Conservation (phyloP, 1,284 basidiomycete genomes). For the Trametes polyzona region DNA sequence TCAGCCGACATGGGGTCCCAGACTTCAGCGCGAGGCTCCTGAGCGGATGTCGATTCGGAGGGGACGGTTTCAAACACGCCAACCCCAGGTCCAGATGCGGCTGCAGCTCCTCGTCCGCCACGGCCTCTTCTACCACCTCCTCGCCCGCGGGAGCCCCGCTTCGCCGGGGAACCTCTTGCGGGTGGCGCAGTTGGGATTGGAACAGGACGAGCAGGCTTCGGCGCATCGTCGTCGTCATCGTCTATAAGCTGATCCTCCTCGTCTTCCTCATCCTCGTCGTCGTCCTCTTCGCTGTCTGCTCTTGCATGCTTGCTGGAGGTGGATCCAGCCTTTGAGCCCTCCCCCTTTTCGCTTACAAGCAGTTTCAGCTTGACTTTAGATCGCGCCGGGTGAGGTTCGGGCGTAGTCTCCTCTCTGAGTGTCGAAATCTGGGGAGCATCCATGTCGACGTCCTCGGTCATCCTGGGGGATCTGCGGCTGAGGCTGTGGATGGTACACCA, state of each 20-base stretch:
- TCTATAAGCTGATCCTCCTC: conserved; percentile 81
- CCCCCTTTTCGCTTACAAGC: conserved; percentile 50
- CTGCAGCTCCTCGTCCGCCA: conserved; percentile 23
- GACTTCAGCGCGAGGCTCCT: conserved; percentile 23
- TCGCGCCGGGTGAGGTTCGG: conserved; percentile 53
- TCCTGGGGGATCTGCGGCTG: conserved; percentile 4
- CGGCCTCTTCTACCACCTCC: conserved; percentile 24
- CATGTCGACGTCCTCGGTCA: conserved; percentile 56
- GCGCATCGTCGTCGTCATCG: conserved; percentile 58
- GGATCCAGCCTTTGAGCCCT: conserved; percentile 34
- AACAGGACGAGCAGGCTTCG: conserved; percentile 28
- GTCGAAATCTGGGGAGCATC: conserved; percentile 81
- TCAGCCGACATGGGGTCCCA: conserved; percentile 27
- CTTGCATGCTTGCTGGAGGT: conserved; percentile 32
- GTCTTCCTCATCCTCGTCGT: conserved; percentile 62
- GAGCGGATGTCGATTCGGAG: conserved; percentile 20
- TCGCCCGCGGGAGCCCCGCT: conserved; percentile 30
- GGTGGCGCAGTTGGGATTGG: conserved; percentile 36
- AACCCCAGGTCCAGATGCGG: conserved; percentile 12
- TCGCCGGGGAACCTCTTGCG: conserved; percentile 24
- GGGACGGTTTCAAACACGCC: conserved; percentile 26
- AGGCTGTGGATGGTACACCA: background rate
- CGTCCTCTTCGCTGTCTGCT: conserved; percentile 50
- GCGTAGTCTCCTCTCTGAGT: conserved; percentile 67
- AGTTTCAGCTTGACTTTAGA: conserved; percentile 56